Evolutionary conservation across 257 asterid genomes (phyloP).

Genomic region (Primulina eburnea): DNA sequence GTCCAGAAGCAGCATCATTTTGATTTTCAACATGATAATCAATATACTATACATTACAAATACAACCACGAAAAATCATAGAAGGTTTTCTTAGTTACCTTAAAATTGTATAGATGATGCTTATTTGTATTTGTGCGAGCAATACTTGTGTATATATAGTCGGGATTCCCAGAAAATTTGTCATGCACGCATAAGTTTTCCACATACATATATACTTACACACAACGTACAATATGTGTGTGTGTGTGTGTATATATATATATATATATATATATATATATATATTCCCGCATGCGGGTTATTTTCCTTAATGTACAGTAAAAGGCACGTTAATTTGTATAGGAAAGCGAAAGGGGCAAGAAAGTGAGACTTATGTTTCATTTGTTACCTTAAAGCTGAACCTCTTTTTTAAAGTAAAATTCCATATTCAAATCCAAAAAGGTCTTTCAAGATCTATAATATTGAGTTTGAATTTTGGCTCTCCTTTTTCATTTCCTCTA

Average conservation of each 20-base stretch:
- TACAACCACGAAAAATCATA: neutral
- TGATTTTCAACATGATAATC: neutral
- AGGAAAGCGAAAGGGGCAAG: conserved; percentile 28
- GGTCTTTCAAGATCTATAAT: conserved; percentile 22
- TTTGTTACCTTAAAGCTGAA: conserved; percentile 31
- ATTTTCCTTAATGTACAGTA: conserved; percentile 28
- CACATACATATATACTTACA: no score
- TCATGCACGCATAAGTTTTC: neutral
- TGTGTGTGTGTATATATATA: no score
- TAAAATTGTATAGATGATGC: no score
- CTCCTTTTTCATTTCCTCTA: neutral
- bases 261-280: neutral
- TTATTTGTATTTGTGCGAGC: no score
- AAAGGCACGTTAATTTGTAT: conserved; percentile 30
- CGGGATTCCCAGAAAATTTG: no score
- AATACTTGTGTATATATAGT: no score
- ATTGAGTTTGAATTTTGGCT: conserved; percentile 31
- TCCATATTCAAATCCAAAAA: conserved; percentile 27
- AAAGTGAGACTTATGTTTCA: conserved; percentile 18
- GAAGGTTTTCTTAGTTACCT: no score
- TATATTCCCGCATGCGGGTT: conserved; percentile 39
- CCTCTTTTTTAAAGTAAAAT: conserved; percentile 31
- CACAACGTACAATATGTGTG: no score
- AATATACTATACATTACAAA: neutral
- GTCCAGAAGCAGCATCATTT: conserved; percentile 1